Evolutionary conservation across 2,329 filamentous ascomycete species (phyloP), one percentile per base, ranked within the genome.

Genomic region (Hymenoscyphus fructigenus): DNA sequence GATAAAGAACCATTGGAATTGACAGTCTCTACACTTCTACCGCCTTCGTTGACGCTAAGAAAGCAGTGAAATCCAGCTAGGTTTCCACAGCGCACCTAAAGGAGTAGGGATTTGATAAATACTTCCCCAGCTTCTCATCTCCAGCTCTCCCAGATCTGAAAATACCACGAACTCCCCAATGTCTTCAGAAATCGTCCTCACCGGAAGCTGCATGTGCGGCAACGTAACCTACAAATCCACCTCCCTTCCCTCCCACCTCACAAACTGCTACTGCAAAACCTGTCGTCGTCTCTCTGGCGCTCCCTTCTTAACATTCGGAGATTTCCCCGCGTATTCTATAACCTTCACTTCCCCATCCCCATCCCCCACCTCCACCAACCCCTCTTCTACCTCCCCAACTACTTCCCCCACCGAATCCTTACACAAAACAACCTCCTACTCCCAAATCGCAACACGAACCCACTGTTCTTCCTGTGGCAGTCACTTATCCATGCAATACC

Each of bases 201-300:
- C 74, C 23, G 81, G 82, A 41, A 75, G 78, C 62, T 83, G 81
- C 65, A 76, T 76, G 56, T 83, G 82, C 65, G 75, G 76, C 14
- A 71, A 75, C 57, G 75, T 83, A 36, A 74, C 73, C 47, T 84
- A 81, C 73, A 77, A 73, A 1, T 76, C 75, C 60, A 76, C 75
- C 15, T 67, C 66, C 1, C 69, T 75, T 0, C 80, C 81, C 0
- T 71, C 68, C 14, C 65, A 71, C 28, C 71, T 81, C 32, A 75
- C 74, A 20, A 72, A 79, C 63, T 84, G 82, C 71, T 77, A 83
- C 70, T 84, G 82, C 69, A 73, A 71, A n/a, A 78, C 78, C 50
- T 85, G 82, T 67, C 80, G 81, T 64, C 79, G 80, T 69, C 66
- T 82, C 47, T 79, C 81, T 1, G 81, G 82, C 14, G 78, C 77